Evolutionary conservation across 306 rosid species (phyloP), one percentile per base, ranked within the genome.

Genomic region (Trichosanthes cucumerina): DNA sequence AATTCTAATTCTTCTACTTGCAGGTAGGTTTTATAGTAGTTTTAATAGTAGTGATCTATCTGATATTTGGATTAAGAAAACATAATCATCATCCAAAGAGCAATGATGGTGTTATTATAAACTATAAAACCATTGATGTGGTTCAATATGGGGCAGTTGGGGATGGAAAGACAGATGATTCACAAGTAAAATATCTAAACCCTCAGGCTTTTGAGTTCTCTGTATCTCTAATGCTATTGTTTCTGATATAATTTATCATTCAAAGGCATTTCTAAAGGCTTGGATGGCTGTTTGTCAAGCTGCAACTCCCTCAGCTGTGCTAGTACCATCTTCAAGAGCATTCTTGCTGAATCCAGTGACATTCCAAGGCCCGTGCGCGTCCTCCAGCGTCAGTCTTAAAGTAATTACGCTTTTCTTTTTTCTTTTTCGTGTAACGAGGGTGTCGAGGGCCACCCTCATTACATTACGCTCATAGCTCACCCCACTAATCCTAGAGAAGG

Each of bases 121-220:
- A 74, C 9, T 76, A 11, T 6, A 38, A 76, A 24, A 7, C 2
- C 68, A 33, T 26, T 34, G 21, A 76, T 76, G 79, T 76, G 34
- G n/a, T 56, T 56, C 69, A 57, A 9, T 56, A 52, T 56, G 79
- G 79, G 26, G 79, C 79, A 19, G 69, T 43, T 76, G 79, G 79
- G 53, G 66, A 76, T 76, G 79, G 79, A 11, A 56, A 15, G 3
- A 52, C 66, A 19, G 79, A 76, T 76, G 79, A 76, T 36, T 76
- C 79, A 56, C 79, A 14, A 76, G 79, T 76, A 76, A 76, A 76
- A 56, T 54, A 26, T 73, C 36, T 41, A 46, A 54, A 68, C 52
- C 24, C 47, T 43, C 34, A 11, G 21, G 14, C 54, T 44, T 14
- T 15, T 13, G 10, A 43, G 10, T 69, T 69, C 4, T 41, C 1